Conservation (phyloP, 495 filamentous ascomycete genomes). For the Penicillium daleae region DNA sequence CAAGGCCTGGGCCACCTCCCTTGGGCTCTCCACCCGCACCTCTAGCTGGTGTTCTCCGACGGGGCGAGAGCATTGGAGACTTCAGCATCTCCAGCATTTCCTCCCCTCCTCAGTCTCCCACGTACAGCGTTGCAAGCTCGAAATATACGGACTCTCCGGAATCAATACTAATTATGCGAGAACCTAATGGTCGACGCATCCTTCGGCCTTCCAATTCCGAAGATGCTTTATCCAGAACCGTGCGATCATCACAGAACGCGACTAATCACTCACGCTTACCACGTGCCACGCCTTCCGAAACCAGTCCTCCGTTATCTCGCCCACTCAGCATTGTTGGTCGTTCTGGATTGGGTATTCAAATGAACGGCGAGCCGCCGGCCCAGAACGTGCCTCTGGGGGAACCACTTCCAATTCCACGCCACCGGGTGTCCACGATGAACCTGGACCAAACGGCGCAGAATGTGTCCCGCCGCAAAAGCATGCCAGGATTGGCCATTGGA, state of each 20-base stretch:
- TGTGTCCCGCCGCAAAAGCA: constrained; percentile 52
- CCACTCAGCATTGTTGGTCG: constrained; percentile 28
- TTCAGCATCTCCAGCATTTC: constrained; percentile 32
- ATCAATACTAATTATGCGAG: constrained; percentile 9
- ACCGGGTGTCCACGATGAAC: constrained; percentile 9
- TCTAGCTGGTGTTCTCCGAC: constrained; percentile 20
- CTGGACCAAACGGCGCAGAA: constrained; percentile 18
- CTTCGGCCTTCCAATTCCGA: constrained; percentile 42
- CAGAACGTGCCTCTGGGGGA: constrained; percentile 9
- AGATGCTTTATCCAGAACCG: constrained; percentile 33
- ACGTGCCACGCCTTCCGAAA: constrained; percentile 18
- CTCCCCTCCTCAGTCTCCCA: constrained; percentile 46
- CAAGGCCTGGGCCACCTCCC: constrained; percentile 25
- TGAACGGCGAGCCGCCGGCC: constrained; percentile 7
- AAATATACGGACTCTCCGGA: constrained; percentile 29
- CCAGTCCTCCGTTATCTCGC: constrained; percentile 21
- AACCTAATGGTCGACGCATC: constrained; percentile 20
- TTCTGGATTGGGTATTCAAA: constrained; percentile 20
- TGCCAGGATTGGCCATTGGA: constrained; percentile 60
- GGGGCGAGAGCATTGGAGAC: constrained; percentile 27
- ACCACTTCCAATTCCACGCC: constrained; percentile 17
- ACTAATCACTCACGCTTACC: constrained; percentile 34
- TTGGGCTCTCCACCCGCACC: constrained; percentile 22
- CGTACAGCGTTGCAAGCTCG: constrained; percentile 34
- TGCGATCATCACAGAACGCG: constrained; percentile 20